Conservation (phyloP, 129 eudicot genomes). For the Cynara cardunculus region DNA sequence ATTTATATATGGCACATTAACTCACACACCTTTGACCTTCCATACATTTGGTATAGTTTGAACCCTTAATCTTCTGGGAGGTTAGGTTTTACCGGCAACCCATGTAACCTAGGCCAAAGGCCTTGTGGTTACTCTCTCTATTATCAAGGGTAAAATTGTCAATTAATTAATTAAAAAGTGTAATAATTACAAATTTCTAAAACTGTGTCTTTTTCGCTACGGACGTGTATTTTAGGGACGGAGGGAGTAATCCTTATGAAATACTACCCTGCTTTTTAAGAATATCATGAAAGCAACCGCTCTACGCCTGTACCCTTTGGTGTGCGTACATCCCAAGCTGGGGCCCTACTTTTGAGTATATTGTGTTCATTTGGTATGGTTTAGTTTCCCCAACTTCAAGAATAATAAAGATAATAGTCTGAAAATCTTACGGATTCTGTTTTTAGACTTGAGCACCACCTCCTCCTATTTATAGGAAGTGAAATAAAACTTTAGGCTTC, state of each 20-base stretch:
- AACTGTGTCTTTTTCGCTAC: no score
- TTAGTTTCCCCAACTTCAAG: background rate
- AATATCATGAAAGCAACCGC: no score
- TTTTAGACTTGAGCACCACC: background rate
- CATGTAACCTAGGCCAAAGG: no score
- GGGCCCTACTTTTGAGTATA: background rate
- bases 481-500: background rate
- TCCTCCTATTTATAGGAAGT: no score
- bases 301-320: background rate
- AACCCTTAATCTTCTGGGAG: no score
- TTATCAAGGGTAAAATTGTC: background rate
- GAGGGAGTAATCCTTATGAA: background rate
- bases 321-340: background rate
- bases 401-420: background rate
- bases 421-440: background rate
- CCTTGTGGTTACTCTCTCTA: no score
- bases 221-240: background rate
- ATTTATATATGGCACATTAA: no score
- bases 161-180: background rate
- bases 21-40: no score
- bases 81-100: no score
- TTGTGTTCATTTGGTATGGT: background rate
- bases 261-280: background rate
- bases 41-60: no score
- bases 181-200: background rate